These are phyloP conservation scores for Trypanosoma congolense DNA, from an alignment of 208 protist species.

Conservation along the genomic window DNA sequence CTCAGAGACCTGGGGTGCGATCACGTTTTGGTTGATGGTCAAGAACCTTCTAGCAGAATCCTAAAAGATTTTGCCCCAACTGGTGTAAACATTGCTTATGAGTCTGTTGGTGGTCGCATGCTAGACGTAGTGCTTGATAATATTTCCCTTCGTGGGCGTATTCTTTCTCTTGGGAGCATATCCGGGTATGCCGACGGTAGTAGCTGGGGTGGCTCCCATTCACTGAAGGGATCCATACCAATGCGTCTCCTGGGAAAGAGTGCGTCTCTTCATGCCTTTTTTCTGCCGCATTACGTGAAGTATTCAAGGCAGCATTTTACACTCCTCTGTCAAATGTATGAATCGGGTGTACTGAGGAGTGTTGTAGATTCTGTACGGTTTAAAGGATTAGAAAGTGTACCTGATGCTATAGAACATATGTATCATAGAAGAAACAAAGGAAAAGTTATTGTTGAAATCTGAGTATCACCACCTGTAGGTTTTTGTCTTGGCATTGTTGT, in stretches of 20 bases:
- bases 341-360: constrained; percentile 46
- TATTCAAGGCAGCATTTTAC: constrained; percentile 53
- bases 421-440: constrained; percentile 67
- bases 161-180: constrained; percentile 82
- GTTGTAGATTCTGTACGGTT: constrained; percentile 52
- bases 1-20: constrained; percentile 74
- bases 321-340: constrained; percentile 42
- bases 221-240: constrained; percentile 31
- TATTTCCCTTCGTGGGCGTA: constrained; percentile 58
- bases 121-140: constrained; percentile 60
- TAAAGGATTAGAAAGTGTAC: constrained; percentile 62
- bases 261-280: constrained; percentile 75
- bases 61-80: constrained; percentile 40
- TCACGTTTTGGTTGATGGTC: constrained; percentile 77
- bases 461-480: constrained; percentile 4
- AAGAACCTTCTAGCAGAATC: constrained; percentile 32
- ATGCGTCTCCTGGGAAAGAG: constrained; percentile 76
- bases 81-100: constrained; percentile 88
- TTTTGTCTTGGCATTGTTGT: too few species aligned
- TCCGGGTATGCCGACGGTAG: constrained; percentile 49
- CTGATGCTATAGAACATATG: constrained; percentile 73
- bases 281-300: constrained; percentile 83
- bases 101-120: constrained; percentile 85
- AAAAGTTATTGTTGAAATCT: constrained; percentile 77
- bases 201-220: constrained; percentile 9